Conservation (phyloP, 2,329 filamentous ascomycete genomes). For the Aspergillus sp. region DNA sequence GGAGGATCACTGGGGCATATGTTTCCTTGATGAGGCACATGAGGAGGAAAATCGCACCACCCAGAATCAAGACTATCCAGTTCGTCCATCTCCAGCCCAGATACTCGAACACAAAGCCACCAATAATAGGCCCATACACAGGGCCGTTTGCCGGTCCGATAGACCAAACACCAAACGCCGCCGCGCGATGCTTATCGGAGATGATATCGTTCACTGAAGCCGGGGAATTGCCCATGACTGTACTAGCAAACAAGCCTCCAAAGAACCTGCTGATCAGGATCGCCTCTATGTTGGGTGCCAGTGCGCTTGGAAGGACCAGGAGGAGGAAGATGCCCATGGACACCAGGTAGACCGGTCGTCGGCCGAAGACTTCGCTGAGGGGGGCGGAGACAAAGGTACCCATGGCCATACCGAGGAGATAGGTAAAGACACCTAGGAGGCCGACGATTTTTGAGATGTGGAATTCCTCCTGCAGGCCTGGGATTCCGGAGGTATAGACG, state of each 20-base stretch:
- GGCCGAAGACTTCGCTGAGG: not conserved
- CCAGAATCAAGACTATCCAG: slow-evolving; percentile 36
- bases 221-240: not conserved
- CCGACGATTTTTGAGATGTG: not conserved
- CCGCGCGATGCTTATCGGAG: not conserved
- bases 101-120: not conserved
- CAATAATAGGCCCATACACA: not conserved
- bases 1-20: slow-evolving; percentile 34
- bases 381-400: not conserved
- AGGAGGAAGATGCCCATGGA: not conserved
- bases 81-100: not conserved
- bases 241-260: not conserved
- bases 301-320: not conserved
- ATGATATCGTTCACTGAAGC: not conserved
- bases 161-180: not conserved
- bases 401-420: not conserved
- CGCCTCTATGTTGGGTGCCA: not conserved
- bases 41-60: slow-evolving; percentile 24
- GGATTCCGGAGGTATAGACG: not conserved
- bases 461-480: not conserved
- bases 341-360: not conserved
- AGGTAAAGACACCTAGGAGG: not conserved
- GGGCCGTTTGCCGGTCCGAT: not conserved
- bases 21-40: slow-evolving; percentile 36
- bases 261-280: not conserved